phyloP scores from a whole-genome alignment of 352 stramenopile species.

The Pythium pyrilobum region DNA sequence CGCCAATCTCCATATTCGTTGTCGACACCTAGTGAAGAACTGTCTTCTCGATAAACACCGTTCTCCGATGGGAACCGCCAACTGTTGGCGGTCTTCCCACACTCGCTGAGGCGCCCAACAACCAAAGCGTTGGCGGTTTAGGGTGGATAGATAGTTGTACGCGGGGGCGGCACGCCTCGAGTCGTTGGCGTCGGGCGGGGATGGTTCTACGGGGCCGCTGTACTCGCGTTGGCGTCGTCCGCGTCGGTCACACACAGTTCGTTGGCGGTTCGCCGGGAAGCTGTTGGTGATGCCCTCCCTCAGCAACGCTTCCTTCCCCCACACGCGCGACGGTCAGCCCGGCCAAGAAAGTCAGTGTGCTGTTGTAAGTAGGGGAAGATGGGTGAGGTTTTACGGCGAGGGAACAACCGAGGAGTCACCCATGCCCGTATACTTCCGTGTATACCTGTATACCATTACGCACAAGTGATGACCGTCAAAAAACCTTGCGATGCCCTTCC shows the following conservation, averaged over 20 bases:
- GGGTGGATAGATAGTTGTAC: no score
- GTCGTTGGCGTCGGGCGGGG: background rate
- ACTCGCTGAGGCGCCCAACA: no score
- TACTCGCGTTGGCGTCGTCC: conserved; percentile 2
- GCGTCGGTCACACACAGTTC: no score
- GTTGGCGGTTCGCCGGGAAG: no score
- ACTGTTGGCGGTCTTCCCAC: no score
- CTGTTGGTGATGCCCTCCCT: no score
- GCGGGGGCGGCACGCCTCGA: background rate
- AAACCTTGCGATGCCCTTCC: no score
- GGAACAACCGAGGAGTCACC: background rate
- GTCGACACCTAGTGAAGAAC: no score
- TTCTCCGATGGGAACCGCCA: no score
- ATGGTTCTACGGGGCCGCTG: background rate
- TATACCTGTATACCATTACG: conserved; percentile 9
- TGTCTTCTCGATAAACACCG: no score
- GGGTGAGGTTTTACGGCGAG: conserved; percentile 14
- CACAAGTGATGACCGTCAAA: background rate
- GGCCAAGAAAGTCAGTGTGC: conserved; percentile 19
- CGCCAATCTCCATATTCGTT: conserved; percentile 80
- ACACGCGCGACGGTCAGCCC: background rate
- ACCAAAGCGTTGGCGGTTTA: background rate
- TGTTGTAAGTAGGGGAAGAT: conserved; percentile 1
- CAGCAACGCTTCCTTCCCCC: background rate
- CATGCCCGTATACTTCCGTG: background rate